phyloP scores from a whole-genome alignment of 2,329 filamentous ascomycete genomes.

The Exophiala oligosperma region DNA sequence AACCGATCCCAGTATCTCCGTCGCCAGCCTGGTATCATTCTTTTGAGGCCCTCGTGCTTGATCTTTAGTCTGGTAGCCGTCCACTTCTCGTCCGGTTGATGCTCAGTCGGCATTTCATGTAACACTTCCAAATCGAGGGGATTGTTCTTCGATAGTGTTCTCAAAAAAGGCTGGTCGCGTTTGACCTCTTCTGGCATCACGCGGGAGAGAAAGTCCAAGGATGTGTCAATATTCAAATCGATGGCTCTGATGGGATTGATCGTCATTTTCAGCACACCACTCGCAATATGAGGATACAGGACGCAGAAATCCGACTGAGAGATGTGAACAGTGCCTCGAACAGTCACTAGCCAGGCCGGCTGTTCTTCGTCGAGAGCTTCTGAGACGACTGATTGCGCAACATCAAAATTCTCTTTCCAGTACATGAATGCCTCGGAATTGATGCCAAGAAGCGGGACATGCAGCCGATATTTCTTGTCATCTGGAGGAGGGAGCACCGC shows the following conservation, averaged over 20 bases:
- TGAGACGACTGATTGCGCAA: constrained; percentile 56
- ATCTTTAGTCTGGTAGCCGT: constrained; percentile 60
- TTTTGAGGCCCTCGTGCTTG: constrained; percentile 48
- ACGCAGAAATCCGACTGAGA: constrained; percentile 67
- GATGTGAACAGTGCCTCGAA: constrained; percentile 63
- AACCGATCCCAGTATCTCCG: constrained; percentile 22
- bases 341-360: constrained; percentile 53
- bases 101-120: constrained; percentile 51
- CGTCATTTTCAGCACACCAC: constrained; percentile 61
- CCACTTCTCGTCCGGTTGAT: constrained; percentile 59
- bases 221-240: constrained; percentile 63
- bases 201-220: constrained; percentile 61
- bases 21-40: constrained; percentile 18
- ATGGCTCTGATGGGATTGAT: constrained; percentile 64
- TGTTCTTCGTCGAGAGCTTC: constrained; percentile 53
- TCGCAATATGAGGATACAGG: constrained; percentile 61
- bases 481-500: constrained; percentile 39
- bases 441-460: constrained; percentile 61
- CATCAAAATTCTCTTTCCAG: constrained; percentile 64
- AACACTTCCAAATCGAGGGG: constrained; percentile 49
- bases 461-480: constrained; percentile 47
- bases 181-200: constrained; percentile 34
- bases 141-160: constrained; percentile 54
- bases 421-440: constrained; percentile 71
- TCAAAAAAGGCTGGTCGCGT: constrained; percentile 47